phyloP scores from a whole-genome alignment of 2,329 filamentous ascomycete species.

The Lecanoromycetidae sp. region DNA sequence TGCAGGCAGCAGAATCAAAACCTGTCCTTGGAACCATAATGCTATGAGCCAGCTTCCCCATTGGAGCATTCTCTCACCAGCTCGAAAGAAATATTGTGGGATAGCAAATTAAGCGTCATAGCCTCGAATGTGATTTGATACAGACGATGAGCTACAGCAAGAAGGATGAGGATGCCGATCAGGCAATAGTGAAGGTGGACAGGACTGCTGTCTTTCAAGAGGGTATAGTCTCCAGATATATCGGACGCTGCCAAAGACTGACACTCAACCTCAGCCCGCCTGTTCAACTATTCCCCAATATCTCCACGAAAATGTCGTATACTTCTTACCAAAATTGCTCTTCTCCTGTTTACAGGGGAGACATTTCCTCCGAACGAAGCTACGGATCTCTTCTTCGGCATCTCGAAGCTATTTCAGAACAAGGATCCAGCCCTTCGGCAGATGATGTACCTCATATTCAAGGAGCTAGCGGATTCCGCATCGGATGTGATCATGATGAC shows the following conservation, averaged over 20 bases:
- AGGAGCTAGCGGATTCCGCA: constrained; percentile 88
- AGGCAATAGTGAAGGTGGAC: constrained; percentile 90
- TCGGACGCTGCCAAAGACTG: constrained; percentile 17
- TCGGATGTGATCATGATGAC: constrained; percentile 99
- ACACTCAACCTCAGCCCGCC: constrained; percentile 47
- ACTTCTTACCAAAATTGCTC: constrained; percentile 90
- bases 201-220: constrained; percentile 97
- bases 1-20: background rate
- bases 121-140: background rate
- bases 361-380: constrained; percentile 95
- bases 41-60: background rate
- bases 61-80: background rate
- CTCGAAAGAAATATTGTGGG: constrained; percentile 1
- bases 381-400: constrained; percentile 95
- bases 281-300: constrained; percentile 96
- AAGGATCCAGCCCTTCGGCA: constrained; percentile 96
- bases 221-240: constrained; percentile 47
- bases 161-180: constrained; percentile 96
- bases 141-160: constrained; percentile 83
- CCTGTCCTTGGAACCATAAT: background rate
- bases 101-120: background rate
- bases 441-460: constrained; percentile 97
- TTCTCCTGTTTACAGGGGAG: constrained; percentile 93
- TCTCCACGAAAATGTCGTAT: constrained; percentile 96
- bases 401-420: constrained; percentile 98